phyloP scores from a whole-genome alignment of 495 filamentous ascomycete genomes.

The Aspergillus haitiensis region DNA sequence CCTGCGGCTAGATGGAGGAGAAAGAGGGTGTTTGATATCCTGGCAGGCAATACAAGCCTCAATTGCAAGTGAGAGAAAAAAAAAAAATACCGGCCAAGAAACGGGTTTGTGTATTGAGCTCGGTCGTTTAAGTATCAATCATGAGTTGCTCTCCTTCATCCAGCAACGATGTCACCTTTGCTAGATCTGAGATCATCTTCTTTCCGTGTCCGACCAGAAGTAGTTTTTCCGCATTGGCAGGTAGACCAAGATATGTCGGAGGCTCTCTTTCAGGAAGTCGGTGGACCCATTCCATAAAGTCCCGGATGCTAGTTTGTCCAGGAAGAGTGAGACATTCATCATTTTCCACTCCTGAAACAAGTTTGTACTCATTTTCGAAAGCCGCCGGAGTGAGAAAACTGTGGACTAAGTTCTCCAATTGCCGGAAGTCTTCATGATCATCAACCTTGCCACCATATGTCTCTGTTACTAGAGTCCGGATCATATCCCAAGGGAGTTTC shows the following conservation, averaged over 20 bases:
- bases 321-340: constrained; percentile 73
- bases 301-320: constrained; percentile 72
- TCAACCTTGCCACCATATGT: constrained; percentile 99
- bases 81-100: neutral
- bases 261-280: constrained; percentile 91
- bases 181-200: constrained; percentile 81
- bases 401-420: constrained; percentile 69
- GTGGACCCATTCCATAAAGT: constrained; percentile 92
- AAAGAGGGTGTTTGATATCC: constrained; percentile 8
- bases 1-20: constrained; percentile 23
- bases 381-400: constrained; percentile 78
- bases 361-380: constrained; percentile 86
- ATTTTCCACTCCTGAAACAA: constrained; percentile 66
- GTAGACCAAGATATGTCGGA: constrained; percentile 93
- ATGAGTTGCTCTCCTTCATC: constrained; percentile 94
- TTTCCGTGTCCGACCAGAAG: constrained; percentile 85
- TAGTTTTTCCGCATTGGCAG: constrained; percentile 95
- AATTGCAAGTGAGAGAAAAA: constrained; percentile 11
- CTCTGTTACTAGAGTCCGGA: constrained; percentile 85
- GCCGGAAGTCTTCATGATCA: constrained; percentile 78
- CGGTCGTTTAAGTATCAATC: constrained; percentile 55
- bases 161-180: constrained; percentile 76
- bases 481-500: constrained; percentile 97
- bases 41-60: constrained; percentile 8
- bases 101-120: neutral